Conservation (phyloP, 2,329 filamentous ascomycete species). For the Sporothrix brasiliensis region DNA sequence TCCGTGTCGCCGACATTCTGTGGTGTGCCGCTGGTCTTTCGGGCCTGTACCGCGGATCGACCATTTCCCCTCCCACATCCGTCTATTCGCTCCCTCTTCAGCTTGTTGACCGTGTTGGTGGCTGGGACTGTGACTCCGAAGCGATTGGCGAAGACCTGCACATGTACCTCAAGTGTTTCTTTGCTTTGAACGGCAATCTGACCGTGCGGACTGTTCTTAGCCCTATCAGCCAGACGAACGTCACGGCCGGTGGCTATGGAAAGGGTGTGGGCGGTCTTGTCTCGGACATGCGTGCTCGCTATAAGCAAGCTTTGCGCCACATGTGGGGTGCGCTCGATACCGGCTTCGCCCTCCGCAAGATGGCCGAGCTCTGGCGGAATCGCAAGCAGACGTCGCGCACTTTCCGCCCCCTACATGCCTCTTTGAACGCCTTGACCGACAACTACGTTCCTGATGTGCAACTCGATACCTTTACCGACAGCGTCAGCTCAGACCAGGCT, state of each 20-base stretch:
- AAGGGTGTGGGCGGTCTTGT: conserved; percentile 57
- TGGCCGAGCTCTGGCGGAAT: conserved; percentile 60
- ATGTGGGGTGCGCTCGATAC: conserved; percentile 76
- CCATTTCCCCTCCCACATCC: conserved; percentile 70
- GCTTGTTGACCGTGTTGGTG: conserved; percentile 68
- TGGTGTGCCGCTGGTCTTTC: conserved; percentile 73
- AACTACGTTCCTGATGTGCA: conserved; percentile 53
- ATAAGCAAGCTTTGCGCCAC: conserved; percentile 71
- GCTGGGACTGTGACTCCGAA: conserved; percentile 71
- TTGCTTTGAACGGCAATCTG: conserved; percentile 70
- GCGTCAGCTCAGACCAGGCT: conserved; percentile 42
- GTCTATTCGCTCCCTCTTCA: conserved; percentile 72
- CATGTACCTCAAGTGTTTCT: conserved; percentile 80
- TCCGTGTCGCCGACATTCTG: conserved; percentile 71
- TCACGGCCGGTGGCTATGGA: conserved; percentile 61
- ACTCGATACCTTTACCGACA: conserved; percentile 39
- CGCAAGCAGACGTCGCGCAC: conserved; percentile 59
- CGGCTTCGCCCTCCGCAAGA: conserved; percentile 64
- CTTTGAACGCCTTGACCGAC: conserved; percentile 50
- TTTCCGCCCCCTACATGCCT: conserved; percentile 59
- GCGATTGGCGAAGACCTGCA: conserved; percentile 76
- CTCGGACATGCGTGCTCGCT: conserved; percentile 65
- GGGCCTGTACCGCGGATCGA: conserved; percentile 65
- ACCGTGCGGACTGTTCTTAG: conserved; percentile 66
- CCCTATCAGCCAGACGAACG: conserved; percentile 73